phyloP scores from a whole-genome alignment of 768 basidiomycete species.

The Boletus rubroflammeus region DNA sequence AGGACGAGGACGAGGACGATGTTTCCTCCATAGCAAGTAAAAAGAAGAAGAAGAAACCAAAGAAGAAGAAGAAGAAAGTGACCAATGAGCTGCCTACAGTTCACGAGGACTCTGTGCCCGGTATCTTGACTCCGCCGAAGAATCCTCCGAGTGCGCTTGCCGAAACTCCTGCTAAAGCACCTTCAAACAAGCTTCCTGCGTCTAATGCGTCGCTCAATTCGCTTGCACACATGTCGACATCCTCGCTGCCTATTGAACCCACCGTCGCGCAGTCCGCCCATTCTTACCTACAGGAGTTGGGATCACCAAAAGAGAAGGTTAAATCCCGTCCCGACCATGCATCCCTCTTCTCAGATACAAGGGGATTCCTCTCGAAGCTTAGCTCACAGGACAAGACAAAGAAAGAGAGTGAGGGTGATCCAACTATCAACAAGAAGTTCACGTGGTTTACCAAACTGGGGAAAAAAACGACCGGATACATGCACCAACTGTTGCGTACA shows the following conservation, averaged over 20 bases:
- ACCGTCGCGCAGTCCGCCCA: slow-evolving; percentile 63
- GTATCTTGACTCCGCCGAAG: slow-evolving; percentile 16
- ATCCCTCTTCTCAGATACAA: slow-evolving; percentile 43
- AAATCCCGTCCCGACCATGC: slow-evolving; percentile 66
- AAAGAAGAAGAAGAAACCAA: slow-evolving; percentile 65
- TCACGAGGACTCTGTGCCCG: slow-evolving; percentile 18
- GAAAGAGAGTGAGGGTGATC: slow-evolving; percentile 32
- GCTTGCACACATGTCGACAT: slow-evolving; percentile 34
- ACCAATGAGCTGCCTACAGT: slow-evolving; percentile 17
- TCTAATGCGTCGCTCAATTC: slow-evolving; percentile 20
- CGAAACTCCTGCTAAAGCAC: slow-evolving; percentile 25
- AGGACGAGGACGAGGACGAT: slow-evolving; percentile 69
- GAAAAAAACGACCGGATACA: slow-evolving; percentile 54
- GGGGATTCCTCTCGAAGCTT: slow-evolving; percentile 52
- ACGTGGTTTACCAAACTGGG: slow-evolving; percentile 55
- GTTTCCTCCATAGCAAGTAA: slow-evolving; percentile 31
- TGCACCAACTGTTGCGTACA: slow-evolving; percentile 64
- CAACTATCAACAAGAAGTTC: slow-evolving; percentile 36
- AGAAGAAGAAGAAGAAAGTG: slow-evolving; percentile 59
- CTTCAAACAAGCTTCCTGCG: background rate
- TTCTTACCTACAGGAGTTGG: slow-evolving; percentile 59
- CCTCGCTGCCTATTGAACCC: slow-evolving; percentile 44
- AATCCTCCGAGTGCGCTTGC: slow-evolving; percentile 17
- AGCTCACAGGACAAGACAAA: slow-evolving; percentile 27
- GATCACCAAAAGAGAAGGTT: slow-evolving; percentile 55